Conservation (phyloP, 176 grass and related monocot genomes). For the Musa schizocarpa region DNA sequence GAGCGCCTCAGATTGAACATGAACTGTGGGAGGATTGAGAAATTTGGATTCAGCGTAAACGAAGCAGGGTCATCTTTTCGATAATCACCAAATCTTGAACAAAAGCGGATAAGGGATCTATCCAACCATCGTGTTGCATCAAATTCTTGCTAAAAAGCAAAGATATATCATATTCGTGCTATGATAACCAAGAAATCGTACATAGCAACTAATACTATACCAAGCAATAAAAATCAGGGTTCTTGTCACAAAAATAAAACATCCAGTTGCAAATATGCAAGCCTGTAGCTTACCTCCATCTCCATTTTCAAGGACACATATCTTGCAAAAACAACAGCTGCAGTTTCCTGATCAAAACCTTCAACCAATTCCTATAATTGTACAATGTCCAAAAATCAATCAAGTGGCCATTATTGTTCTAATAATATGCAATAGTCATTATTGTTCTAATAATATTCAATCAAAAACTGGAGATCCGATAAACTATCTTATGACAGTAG, state of each 20-base stretch:
- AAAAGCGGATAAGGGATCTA: constrained; percentile 82
- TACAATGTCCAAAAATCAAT: background rate
- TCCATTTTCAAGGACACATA: constrained; percentile 99
- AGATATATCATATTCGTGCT: constrained; percentile 8
- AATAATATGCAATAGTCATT: no score
- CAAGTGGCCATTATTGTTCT: background rate
- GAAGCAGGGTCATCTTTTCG: constrained; percentile 84
- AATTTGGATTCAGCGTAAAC: constrained; percentile 81
- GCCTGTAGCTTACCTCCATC: constrained; percentile 52
- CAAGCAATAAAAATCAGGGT: background rate
- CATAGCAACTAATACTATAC: background rate
- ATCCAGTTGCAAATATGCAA: background rate
- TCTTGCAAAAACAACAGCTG: constrained; percentile 85
- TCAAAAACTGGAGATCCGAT: no score
- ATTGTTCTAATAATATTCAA: no score
- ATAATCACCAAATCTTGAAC: constrained; percentile 94
- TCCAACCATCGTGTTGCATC: constrained; percentile 93
- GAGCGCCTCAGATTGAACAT: constrained; percentile 97
- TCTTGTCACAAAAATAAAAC: background rate
- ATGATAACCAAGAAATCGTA: background rate
- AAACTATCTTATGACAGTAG: background rate
- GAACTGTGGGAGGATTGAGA: constrained; percentile 92
- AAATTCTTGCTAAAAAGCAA: constrained; percentile 70
- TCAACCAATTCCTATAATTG: constrained; percentile 71
- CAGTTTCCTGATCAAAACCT: constrained; percentile 97